Evolutionary conservation across 805 yeast species (phyloP), one percentile per base, ranked within the genome.

Genomic region (Barnettozyma vustinii): DNA sequence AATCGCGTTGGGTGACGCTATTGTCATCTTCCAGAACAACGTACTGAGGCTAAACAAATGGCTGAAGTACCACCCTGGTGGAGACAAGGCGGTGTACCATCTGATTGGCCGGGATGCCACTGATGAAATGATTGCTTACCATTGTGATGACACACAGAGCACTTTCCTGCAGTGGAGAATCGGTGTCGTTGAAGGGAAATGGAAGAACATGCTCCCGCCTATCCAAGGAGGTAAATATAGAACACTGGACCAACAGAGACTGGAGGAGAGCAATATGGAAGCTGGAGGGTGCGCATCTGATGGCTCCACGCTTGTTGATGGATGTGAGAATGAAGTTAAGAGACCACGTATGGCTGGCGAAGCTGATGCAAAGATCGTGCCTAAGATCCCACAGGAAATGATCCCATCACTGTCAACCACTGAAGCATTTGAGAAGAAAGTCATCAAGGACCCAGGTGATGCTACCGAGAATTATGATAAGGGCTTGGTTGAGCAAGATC

Each of bases 101-200:
- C 74, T 89, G 84, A 78, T 89, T 4, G 97, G 97, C 2, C 69
- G 92, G 49, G 96, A 89, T 66, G 96, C 96, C 19, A 83, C 94
- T 0, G 96, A 88, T 62, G 96, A 90, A 63, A 88, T 89, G 87
- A 77, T 81, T 46, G 90, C 91, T 9, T 89, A 87, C 59, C 96
- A 89, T 62, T 64, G 77, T 40, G 79, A 73, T 12, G 84, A 79
- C 44, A 77, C 94, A 0, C 67, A 76, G 9, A 43, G 51, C 3
- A 64, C 66, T 0, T 84, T 87, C 63, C 58, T 62, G n/a, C 73
- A 66, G 37, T 90, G 77, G 77, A 75, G 69, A 48, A 74, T 89
- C 13, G 97, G 96, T 1, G 62, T 58, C 12, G 79, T 88, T 7
- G 80, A 81, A 48, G 64, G 71, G 50, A 69, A 70, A 9, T 89